Conservation (phyloP, 108 stramenopile genomes). For the Epithemia pelagica region DNA sequence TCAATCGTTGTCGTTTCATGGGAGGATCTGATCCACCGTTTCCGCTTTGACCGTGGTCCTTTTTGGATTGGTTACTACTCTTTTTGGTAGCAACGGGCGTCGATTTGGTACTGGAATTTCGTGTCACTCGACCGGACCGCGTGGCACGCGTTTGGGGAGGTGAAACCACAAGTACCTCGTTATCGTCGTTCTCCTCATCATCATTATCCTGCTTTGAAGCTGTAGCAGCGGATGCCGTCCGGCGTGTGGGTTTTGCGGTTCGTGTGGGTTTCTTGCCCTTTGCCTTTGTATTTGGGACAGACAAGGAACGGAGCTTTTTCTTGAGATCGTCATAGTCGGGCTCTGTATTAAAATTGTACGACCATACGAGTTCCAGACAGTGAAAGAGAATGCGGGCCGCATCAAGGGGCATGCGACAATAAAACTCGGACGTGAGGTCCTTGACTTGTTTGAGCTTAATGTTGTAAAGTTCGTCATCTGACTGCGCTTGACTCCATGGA, state of each 20-base stretch:
- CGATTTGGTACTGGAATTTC: not conserved
- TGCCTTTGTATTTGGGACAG: not conserved
- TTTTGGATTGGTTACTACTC: not conserved
- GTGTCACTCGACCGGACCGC: not conserved
- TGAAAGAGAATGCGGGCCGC: slow-evolving; percentile 19
- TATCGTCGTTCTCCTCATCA: too few species aligned
- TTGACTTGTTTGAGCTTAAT: slow-evolving; percentile 44
- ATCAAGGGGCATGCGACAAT: slow-evolving; percentile 23
- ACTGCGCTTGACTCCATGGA: slow-evolving; percentile 63
- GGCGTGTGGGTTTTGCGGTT: not conserved
- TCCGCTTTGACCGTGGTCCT: not conserved
- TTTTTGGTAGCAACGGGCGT: not conserved
- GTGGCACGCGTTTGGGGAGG: not conserved
- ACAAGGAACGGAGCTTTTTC: slow-evolving; percentile 11
- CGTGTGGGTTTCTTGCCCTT: not conserved
- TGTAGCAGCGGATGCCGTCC: not conserved
- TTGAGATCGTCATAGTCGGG: slow-evolving; percentile 58
- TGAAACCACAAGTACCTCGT: not conserved
- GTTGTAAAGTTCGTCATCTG: slow-evolving; percentile 54
- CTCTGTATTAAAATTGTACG: slow-evolving; percentile 42
- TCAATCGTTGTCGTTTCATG: not conserved
- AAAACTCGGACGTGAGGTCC: slow-evolving; percentile 41
- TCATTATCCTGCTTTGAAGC: not conserved
- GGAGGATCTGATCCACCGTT: not conserved
- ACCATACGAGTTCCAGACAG: slow-evolving; percentile 35